phyloP scores from a whole-genome alignment of 495 filamentous ascomycete species.

The Penicillium crystallinum region DNA sequence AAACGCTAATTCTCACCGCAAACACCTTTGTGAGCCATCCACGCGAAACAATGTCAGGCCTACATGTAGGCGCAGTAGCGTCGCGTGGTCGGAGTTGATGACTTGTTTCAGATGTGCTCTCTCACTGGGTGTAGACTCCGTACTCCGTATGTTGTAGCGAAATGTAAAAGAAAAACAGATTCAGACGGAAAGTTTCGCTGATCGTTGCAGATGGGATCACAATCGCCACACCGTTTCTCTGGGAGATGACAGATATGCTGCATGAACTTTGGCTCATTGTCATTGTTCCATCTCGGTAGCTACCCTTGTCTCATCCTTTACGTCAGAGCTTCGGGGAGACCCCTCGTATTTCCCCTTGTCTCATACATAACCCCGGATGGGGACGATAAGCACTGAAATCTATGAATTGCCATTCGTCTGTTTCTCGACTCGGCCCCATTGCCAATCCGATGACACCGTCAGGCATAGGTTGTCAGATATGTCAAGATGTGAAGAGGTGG shows the following conservation, averaged over 20 bases:
- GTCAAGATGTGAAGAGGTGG: background rate
- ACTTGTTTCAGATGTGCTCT: slow-evolving; percentile 19
- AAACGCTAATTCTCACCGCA: slow-evolving; percentile 2
- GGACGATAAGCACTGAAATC: background rate
- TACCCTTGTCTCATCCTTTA: background rate
- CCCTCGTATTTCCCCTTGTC: background rate
- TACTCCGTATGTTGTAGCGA: too few relatives aligned
- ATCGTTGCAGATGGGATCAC: slow-evolving; percentile 6
- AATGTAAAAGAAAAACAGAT: background rate
- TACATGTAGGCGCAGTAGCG: slow-evolving; percentile 16
- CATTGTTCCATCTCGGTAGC: background rate
- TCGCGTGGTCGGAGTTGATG: slow-evolving; percentile 23
- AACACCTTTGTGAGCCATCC: slow-evolving; percentile 21
- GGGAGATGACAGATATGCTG: background rate
- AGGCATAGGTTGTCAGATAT: background rate
- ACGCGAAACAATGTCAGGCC: slow-evolving; percentile 15
- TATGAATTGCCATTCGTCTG: background rate
- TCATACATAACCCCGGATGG: background rate
- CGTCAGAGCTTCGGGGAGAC: background rate
- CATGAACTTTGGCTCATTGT: background rate
- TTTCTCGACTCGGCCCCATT: background rate
- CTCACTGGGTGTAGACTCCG: background rate
- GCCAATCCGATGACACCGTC: slow-evolving; percentile 1
- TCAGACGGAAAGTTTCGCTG: background rate
- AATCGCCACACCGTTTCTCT: background rate